phyloP scores from a whole-genome alignment of 768 basidiomycete species.

The Tremella mesenterica region DNA sequence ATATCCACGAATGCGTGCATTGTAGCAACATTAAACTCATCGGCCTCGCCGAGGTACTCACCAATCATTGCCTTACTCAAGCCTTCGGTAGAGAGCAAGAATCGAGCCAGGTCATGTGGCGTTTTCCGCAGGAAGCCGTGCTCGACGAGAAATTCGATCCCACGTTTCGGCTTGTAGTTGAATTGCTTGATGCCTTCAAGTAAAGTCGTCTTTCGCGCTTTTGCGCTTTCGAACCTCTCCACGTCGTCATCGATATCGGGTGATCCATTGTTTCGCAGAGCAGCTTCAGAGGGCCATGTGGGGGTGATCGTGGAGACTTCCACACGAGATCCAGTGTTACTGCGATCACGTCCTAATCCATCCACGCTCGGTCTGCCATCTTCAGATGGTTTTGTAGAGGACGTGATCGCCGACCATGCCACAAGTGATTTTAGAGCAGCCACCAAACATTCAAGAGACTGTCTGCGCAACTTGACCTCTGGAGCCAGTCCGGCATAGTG shows the following conservation, averaged over 20 bases:
- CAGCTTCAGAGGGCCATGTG: slow-evolving; percentile 3
- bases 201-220: slow-evolving; percentile 89
- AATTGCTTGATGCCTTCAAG: slow-evolving; percentile 95
- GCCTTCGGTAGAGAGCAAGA: slow-evolving; percentile 81
- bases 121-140: slow-evolving; percentile 69
- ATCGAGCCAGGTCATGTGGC: slow-evolving; percentile 71
- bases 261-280: slow-evolving; percentile 53
- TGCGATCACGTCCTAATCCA: slow-evolving; percentile 18
- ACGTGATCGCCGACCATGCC: slow-evolving; percentile 76
- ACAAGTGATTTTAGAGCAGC: slow-evolving; percentile 82
- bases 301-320: slow-evolving; percentile 26
- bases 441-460: slow-evolving; percentile 90
- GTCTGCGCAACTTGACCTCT: slow-evolving; percentile 74
- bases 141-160: slow-evolving; percentile 78
- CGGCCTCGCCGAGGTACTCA: slow-evolving; percentile 94
- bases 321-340: slow-evolving; percentile 15
- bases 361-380: slow-evolving; percentile 22
- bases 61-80: slow-evolving; percentile 93
- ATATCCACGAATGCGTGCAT: slow-evolving; percentile 98
- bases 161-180: slow-evolving; percentile 96
- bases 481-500: slow-evolving; percentile 52
- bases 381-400: slow-evolving; percentile 12
- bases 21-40: slow-evolving; percentile 67
- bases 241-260: slow-evolving; percentile 85
- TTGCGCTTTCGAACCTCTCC: slow-evolving; percentile 82